These are phyloP conservation scores for Actinomortierella ambigua DNA, from an alignment of 371 early-diverging fungal species.

Conservation along the genomic window DNA sequence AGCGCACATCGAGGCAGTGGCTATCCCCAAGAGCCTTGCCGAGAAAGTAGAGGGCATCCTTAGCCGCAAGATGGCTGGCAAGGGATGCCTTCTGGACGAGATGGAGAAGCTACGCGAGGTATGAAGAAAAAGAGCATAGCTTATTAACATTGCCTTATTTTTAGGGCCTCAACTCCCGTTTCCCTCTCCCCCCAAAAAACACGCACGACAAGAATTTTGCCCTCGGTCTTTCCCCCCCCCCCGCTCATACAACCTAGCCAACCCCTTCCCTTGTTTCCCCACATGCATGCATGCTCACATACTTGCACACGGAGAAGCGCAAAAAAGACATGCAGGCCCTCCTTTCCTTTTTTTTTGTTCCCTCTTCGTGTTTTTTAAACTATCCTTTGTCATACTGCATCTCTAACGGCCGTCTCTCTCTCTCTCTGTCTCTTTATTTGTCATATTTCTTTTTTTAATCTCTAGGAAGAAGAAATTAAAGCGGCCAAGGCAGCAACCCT, in stretches of 20 bases:
- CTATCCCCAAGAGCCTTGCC: constrained; percentile 36
- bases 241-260: too few relatives aligned
- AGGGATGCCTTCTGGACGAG: constrained; percentile 41
- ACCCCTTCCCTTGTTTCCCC: too few relatives aligned
- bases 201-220: too few relatives aligned
- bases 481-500: constrained; percentile 32
- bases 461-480: constrained; percentile 30
- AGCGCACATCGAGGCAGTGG: constrained; percentile 35
- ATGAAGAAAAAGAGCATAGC: not conserved
- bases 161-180: too few relatives aligned
- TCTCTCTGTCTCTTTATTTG: not conserved
- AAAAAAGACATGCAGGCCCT: too few relatives aligned
- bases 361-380: too few relatives aligned
- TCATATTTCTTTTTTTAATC: not conserved
- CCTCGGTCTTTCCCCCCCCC: too few relatives aligned
- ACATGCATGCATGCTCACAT: too few relatives aligned
- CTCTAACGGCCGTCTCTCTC: too few relatives aligned
- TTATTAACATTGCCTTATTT: not conserved
- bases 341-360: constrained; percentile 4
- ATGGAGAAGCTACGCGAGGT: constrained; percentile 44
- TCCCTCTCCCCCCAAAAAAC: too few relatives aligned
- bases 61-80: constrained; percentile 47
- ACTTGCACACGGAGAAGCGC: too few relatives aligned
- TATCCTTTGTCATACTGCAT: not conserved
- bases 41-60: constrained; percentile 40